These are phyloP conservation scores for Colletotrichum incanum DNA, from an alignment of 2,329 filamentous ascomycete species.

Conservation along the genomic window DNA sequence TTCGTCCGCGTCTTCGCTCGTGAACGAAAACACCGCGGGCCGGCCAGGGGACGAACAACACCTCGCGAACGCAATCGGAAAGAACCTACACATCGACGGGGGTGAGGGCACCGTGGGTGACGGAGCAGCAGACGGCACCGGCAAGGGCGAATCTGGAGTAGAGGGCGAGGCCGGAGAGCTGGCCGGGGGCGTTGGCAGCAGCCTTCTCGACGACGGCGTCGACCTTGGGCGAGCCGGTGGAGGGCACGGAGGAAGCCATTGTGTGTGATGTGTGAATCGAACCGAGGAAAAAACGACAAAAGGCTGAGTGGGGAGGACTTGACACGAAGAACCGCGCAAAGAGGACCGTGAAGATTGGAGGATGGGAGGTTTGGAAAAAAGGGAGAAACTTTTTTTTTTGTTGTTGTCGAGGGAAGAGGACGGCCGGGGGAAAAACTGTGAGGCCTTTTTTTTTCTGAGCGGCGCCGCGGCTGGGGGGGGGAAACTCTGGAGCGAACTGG, in stretches of 20 bases:
- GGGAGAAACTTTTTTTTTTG: conserved; percentile 33
- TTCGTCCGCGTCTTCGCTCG: conserved; percentile 13
- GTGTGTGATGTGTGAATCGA: conserved; percentile 48
- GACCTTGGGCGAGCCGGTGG: conserved; percentile 61
- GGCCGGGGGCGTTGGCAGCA: conserved; percentile 58
- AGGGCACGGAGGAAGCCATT: conserved; percentile 60
- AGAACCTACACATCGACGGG: conserved; percentile 98
- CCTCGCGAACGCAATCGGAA: not conserved
- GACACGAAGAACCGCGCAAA: conserved; percentile 43
- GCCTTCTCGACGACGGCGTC: conserved; percentile 61
- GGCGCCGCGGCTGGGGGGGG: conserved; percentile 34
- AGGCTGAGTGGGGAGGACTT: conserved; percentile 54
- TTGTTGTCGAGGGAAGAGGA: conserved; percentile 28
- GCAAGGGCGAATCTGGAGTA: conserved; percentile 98
- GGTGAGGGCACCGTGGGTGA: conserved; percentile 97
- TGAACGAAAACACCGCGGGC: conserved; percentile 23
- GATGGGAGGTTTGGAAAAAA: conserved; percentile 4
- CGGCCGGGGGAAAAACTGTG: conserved; percentile 39
- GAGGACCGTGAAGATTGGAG: conserved; percentile 40
- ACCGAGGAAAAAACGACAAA: conserved; percentile 47
- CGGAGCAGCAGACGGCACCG: conserved; percentile 96
- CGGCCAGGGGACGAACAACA: not conserved
- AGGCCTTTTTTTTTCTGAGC: conserved; percentile 43
- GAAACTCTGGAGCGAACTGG: conserved; percentile 4
- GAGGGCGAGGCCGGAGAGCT: conserved; percentile 73